phyloP scores from a whole-genome alignment of 2,329 filamentous ascomycete genomes.

The Neoscytalidium dimidiatum region DNA sequence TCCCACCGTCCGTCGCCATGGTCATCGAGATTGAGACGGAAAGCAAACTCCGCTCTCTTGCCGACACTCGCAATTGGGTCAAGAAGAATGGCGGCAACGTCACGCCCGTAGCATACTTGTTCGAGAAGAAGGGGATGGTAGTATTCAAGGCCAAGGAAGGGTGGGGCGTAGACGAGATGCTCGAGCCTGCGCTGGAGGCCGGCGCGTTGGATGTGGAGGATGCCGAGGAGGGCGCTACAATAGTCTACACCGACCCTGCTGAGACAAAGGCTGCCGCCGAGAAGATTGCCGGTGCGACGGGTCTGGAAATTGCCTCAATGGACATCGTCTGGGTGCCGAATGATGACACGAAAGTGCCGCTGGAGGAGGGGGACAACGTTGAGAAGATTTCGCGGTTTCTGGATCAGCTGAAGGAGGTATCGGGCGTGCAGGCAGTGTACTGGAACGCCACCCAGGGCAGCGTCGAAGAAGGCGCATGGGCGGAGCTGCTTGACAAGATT shows the following conservation, averaged over 20 bases:
- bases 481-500: conserved; percentile 40
- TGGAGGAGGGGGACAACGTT: conserved; percentile 60
- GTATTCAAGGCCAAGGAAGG: conserved; percentile 64
- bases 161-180: conserved; percentile 61
- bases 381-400: conserved; percentile 62
- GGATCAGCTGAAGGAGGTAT: conserved; percentile 63
- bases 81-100: conserved; percentile 70
- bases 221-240: conserved; percentile 68
- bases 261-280: conserved; percentile 66
- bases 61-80: conserved; percentile 70
- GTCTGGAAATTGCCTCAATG: conserved; percentile 68
- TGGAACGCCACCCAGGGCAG: conserved; percentile 60
- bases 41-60: conserved; percentile 70
- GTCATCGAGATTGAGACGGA: conserved; percentile 88
- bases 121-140: conserved; percentile 76
- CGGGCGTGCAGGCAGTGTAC: conserved; percentile 78
- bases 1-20: conserved; percentile 71
- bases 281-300: conserved; percentile 62
- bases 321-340: conserved; percentile 87
- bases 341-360: conserved; percentile 69
- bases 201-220: conserved; percentile 74
- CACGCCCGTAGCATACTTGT: conserved; percentile 80
- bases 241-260: conserved; percentile 70
- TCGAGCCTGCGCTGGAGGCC: conserved; percentile 82
- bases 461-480: conserved; percentile 41